phyloP scores from a whole-genome alignment of 2,329 filamentous ascomycete species.

The Diplodia sapinea region DNA sequence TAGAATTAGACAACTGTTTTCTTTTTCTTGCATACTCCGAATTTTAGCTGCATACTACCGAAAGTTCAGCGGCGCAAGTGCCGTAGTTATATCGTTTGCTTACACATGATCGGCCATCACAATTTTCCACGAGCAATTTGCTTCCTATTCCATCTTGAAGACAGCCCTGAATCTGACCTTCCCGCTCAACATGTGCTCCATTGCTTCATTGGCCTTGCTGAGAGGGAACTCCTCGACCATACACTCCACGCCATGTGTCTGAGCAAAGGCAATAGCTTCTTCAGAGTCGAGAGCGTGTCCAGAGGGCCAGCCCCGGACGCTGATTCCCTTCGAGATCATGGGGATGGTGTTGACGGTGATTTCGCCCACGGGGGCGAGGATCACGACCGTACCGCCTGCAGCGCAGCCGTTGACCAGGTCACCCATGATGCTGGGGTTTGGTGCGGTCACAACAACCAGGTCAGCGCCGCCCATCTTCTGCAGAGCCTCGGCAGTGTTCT shows the following conservation, averaged over 20 bases:
- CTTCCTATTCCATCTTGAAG: constrained; percentile 50
- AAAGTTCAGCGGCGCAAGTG: background rate
- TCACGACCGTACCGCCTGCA: constrained; percentile 62
- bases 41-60: too few relatives aligned
- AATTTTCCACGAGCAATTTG: background rate
- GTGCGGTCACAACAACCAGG: constrained; percentile 68
- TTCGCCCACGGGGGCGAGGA: constrained; percentile 61
- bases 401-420: constrained; percentile 62
- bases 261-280: constrained; percentile 59
- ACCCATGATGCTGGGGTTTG: constrained; percentile 62
- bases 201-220: constrained; percentile 57
- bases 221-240: constrained; percentile 61
- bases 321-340: constrained; percentile 55
- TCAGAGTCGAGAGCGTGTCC: constrained; percentile 60
- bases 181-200: constrained; percentile 57
- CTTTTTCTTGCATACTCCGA: too few relatives aligned
- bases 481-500: constrained; percentile 58
- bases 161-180: constrained; percentile 60
- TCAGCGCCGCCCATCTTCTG: constrained; percentile 66
- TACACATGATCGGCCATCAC: background rate
- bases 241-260: constrained; percentile 56
- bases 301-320: constrained; percentile 59
- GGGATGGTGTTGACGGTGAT: constrained; percentile 51
- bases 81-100: background rate
- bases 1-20: background rate